Evolutionary conservation across 495 filamentous ascomycete species (phyloP).

Genomic region (Penicillium parvum): DNA sequence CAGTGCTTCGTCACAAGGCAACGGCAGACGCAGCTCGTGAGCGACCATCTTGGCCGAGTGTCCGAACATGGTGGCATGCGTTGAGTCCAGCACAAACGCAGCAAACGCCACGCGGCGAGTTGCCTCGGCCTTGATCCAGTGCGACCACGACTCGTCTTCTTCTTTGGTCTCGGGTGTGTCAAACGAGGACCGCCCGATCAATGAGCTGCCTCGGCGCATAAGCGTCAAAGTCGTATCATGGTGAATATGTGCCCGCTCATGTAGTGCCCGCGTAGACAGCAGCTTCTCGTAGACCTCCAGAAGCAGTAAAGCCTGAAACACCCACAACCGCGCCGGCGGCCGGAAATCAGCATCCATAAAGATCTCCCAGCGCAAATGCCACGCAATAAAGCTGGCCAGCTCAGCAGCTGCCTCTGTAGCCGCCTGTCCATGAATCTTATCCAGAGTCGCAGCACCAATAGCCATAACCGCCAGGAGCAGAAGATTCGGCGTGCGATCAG

Average conservation of each 20-base stretch:
- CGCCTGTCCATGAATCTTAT: slow-evolving; percentile 69
- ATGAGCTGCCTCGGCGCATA: slow-evolving; percentile 87
- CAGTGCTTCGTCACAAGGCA: slow-evolving; percentile 89
- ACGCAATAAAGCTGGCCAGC: slow-evolving; percentile 80
- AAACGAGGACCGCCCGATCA: slow-evolving; percentile 83
- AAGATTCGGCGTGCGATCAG: slow-evolving; percentile 78
- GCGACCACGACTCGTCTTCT: slow-evolving; percentile 92
- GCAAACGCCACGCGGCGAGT: slow-evolving; percentile 88
- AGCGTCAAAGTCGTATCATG: slow-evolving; percentile 93
- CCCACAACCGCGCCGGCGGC: slow-evolving; percentile 96
- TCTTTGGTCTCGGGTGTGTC: slow-evolving; percentile 82
- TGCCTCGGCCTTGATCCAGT: slow-evolving; percentile 94
- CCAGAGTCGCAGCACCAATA: slow-evolving; percentile 85
- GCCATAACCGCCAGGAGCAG: slow-evolving; percentile 91
- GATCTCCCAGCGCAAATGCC: slow-evolving; percentile 88
- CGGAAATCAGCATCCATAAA: slow-evolving; percentile 87
- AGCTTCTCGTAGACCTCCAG: slow-evolving; percentile 96
- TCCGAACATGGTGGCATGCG: slow-evolving; percentile 97
- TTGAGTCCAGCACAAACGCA: slow-evolving; percentile 92
- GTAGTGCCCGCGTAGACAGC: slow-evolving; percentile 84
- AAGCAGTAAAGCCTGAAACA: slow-evolving; percentile 87
- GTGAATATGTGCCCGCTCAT: slow-evolving; percentile 95
- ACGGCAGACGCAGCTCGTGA: slow-evolving; percentile 85
- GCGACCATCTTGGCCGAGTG: slow-evolving; percentile 97
- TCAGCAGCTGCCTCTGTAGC: slow-evolving; percentile 69